Conservation (phyloP, 2,329 filamentous ascomycete species). For the Alternaria rosae region DNA sequence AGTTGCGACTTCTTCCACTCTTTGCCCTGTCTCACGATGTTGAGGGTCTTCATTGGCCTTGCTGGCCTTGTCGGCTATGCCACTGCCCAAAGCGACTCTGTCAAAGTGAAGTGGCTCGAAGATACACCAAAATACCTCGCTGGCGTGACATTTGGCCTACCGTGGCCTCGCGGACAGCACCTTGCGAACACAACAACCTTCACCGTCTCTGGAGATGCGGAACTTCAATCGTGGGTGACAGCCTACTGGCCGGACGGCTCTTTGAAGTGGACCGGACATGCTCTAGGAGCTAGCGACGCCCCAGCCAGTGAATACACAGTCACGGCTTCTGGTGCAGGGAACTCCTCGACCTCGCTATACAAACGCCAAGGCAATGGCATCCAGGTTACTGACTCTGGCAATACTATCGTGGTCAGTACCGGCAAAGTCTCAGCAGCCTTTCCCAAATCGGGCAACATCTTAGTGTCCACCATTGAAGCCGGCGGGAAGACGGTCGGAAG, state of each 20-base stretch:
- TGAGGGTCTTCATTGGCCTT: conserved; percentile 21
- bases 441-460: conserved; percentile 38
- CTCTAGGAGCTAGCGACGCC: conserved; percentile 55
- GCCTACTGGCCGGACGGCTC: conserved; percentile 68
- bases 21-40: conserved; percentile 19
- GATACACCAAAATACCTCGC: conserved; percentile 34
- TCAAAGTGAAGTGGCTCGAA: conserved; percentile 45
- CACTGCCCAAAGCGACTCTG: conserved; percentile 24
- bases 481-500: conserved; percentile 52
- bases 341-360: conserved; percentile 14
- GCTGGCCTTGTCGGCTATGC: conserved; percentile 23
- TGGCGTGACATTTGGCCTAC: conserved; percentile 52
- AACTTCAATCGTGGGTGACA: conserved; percentile 64
- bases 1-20: conserved; percentile 7
- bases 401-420: conserved; percentile 38
- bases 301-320: conserved; percentile 56
- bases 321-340: conserved; percentile 38
- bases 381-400: conserved; percentile 31
- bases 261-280: conserved; percentile 68
- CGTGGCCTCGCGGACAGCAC: conserved; percentile 50
- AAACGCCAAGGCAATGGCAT: conserved; percentile 29
- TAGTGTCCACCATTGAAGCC: conserved; percentile 42
- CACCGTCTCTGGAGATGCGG: conserved; percentile 34
- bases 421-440: conserved; percentile 47
- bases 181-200: conserved; percentile 48